Conservation (phyloP, 257 asterid genomes). For the Nicotiana sylvestris region DNA sequence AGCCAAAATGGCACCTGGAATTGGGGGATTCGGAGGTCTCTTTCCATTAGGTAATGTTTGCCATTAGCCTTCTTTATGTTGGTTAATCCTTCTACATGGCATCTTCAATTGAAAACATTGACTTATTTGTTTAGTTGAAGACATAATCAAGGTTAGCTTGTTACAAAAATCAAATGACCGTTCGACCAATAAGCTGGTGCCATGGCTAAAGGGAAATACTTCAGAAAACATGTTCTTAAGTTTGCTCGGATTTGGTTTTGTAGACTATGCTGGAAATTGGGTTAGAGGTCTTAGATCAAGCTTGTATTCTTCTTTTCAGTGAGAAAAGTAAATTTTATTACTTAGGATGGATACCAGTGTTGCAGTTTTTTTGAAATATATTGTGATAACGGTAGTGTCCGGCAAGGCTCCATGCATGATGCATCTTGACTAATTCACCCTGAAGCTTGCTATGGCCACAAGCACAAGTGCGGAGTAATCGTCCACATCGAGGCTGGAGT, state of each 20-base stretch:
- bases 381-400: background rate
- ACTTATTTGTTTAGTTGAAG: too few species aligned
- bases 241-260: background rate
- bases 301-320: background rate
- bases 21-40: conserved; percentile 98
- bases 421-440: background rate
- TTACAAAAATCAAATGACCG: background rate
- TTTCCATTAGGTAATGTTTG: conserved; percentile 69
- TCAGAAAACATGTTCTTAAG: background rate
- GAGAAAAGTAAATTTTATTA: background rate
- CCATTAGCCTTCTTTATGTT: background rate
- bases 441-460: background rate
- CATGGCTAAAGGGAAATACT: background rate
- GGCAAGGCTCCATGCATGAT: background rate
- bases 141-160: background rate
- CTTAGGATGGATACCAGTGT: background rate
- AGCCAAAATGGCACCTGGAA: conserved; percentile 95
- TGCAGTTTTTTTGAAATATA: background rate
- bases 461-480: too few species aligned
- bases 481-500: too few species aligned
- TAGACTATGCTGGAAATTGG: background rate
- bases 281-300: background rate
- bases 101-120: background rate
- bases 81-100: background rate
- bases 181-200: background rate